These are phyloP conservation scores for Melampsora larici-populina DNA, from an alignment of 1,284 basidiomycete genomes.

Conservation along the genomic window DNA sequence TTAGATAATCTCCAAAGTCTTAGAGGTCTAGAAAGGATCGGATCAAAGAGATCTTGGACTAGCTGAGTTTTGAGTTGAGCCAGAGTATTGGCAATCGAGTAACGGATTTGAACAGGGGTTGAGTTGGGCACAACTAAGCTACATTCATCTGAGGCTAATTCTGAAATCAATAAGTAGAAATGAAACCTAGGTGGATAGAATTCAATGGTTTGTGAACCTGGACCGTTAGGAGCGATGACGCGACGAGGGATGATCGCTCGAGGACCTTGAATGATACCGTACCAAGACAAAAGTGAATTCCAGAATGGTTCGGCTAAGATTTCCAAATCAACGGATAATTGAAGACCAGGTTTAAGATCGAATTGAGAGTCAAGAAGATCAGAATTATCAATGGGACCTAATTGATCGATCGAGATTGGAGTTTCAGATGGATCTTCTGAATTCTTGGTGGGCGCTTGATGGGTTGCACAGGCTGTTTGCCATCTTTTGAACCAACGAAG, in stretches of 20 bases:
- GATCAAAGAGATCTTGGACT: neutral
- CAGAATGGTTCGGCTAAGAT: constrained; percentile 24
- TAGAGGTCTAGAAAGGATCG: constrained; percentile 1
- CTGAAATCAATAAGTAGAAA: constrained; percentile 37
- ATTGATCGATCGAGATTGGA: neutral
- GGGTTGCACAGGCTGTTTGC: neutral
- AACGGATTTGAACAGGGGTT: neutral
- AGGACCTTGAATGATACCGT: constrained; percentile 4
- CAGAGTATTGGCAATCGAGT: constrained; percentile 20
- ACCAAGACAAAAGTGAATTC: constrained; percentile 24
- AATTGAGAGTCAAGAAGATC: constrained; percentile 2
- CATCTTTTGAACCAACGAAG: constrained; percentile 27
- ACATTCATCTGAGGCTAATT: constrained; percentile 20
- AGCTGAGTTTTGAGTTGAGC: constrained; percentile 6
- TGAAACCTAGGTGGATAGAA: constrained; percentile 35
- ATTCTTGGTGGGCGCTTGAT: too few species aligned
- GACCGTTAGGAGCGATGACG: constrained; percentile 34
- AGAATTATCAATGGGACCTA: constrained; percentile 28
- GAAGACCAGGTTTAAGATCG: constrained; percentile 21
- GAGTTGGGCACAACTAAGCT: neutral
- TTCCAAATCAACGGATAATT: constrained; percentile 22
- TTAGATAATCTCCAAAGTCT: constrained; percentile 43
- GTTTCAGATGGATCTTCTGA: neutral
- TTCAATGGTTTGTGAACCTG: constrained; percentile 36
- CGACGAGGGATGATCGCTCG: constrained; percentile 10